Evolutionary conservation across 352 stramenopile genomes (phyloP).

Genomic region (Pseudoperonospora humuli): DNA sequence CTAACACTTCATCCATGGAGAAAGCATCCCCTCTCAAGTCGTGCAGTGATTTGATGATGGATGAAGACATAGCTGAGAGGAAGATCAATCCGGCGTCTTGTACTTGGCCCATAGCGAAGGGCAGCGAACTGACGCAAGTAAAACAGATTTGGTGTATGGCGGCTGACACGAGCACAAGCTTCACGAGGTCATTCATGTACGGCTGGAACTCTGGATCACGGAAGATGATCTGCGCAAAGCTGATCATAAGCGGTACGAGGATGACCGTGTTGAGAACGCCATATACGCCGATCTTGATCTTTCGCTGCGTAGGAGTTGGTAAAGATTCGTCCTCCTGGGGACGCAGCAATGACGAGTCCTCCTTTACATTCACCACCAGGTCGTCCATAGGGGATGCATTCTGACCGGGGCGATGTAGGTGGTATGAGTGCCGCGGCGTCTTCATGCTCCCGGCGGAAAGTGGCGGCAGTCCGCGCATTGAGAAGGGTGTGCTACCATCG

Average conservation of each 20-base stretch:
- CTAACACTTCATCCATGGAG: conserved; percentile 78
- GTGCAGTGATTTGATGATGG: conserved; percentile 76
- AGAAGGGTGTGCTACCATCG: conserved; percentile 25
- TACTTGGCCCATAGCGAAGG: conserved; percentile 97
- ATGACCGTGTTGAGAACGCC: conserved; percentile 93
- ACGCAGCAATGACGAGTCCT: conserved; percentile 13
- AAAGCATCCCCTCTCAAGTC: conserved; percentile 50
- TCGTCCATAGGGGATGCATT: conserved; percentile 17
- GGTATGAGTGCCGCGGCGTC: conserved; percentile 48
- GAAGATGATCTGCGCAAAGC: conserved; percentile 96
- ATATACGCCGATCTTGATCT: conserved; percentile 72
- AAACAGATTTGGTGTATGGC: conserved; percentile 81
- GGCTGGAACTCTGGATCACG: conserved; percentile 86
- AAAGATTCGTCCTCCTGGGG: conserved; percentile 1
- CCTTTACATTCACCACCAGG: conserved; percentile 23
- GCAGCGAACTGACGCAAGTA: conserved; percentile 86
- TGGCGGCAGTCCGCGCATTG: conserved; percentile 7
- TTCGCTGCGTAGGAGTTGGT: conserved; percentile 18
- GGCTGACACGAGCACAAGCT: conserved; percentile 89
- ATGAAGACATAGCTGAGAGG: conserved; percentile 91
- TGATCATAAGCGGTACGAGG: conserved; percentile 82
- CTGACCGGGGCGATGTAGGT: conserved; percentile 19
- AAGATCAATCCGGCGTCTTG: conserved; percentile 99
- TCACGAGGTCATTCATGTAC: conserved; percentile 89
- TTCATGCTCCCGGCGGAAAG: conserved; percentile 22